Conservation (phyloP, 2,329 filamentous ascomycete species). For the Pseudogymnoascus sp. region DNA sequence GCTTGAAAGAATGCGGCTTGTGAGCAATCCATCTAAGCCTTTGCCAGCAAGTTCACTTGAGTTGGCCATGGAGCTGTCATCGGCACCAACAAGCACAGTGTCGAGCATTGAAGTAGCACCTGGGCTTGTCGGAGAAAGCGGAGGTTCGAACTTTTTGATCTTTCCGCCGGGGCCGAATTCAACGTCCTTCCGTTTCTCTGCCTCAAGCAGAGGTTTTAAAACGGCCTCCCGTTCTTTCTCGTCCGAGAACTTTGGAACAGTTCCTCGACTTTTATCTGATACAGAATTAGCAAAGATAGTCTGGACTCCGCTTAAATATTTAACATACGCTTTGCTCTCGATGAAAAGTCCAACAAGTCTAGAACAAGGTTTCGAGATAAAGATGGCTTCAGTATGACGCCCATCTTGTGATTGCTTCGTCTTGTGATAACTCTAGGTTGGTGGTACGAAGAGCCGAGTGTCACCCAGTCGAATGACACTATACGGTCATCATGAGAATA, state of each 20-base stretch:
- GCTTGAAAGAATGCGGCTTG: constrained; percentile 34
- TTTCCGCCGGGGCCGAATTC: neutral
- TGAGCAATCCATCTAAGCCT: neutral
- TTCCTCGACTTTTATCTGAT: neutral
- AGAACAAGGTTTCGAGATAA: constrained; percentile 52
- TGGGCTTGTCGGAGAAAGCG: neutral
- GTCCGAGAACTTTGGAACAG: neutral
- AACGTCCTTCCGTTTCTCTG: neutral
- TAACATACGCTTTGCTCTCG: constrained; percentile 1
- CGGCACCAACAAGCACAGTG: neutral
- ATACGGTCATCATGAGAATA: constrained; percentile 47
- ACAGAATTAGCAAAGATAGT: neutral
- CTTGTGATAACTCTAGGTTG: constrained; percentile 53
- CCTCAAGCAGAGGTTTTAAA: neutral
- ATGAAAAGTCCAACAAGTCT: constrained; percentile 28
- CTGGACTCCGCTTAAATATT: neutral
- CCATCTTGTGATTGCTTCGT: constrained; percentile 52
- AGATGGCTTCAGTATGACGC: constrained; percentile 55
- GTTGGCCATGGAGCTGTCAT: neutral
- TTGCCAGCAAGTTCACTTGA: neutral
- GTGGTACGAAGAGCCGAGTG: constrained; percentile 46
- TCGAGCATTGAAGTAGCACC: neutral
- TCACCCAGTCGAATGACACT: constrained; percentile 62
- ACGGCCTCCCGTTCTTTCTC: constrained; percentile 3
- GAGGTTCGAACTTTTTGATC: neutral